phyloP scores from a whole-genome alignment of 2,329 filamentous ascomycete species.

The Trichoderma sp. region DNA sequence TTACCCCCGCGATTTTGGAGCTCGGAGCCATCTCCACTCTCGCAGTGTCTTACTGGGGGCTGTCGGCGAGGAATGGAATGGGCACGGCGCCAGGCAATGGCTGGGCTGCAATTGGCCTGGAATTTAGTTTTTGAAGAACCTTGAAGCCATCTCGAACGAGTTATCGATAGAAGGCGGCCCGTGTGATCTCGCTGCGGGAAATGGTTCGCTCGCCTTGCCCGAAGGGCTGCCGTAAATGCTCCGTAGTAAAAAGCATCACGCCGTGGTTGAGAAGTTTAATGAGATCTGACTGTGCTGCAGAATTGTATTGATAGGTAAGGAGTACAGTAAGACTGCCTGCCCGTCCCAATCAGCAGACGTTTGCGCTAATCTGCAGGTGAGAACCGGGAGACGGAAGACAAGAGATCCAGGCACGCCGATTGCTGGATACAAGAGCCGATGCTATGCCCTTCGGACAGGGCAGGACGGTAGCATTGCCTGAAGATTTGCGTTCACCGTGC shows the following conservation, averaged over 20 bases:
- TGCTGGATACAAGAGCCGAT: background rate
- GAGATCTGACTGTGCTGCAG: slow-evolving; percentile 10
- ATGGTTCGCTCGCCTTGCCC: background rate
- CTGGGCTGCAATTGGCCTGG: background rate
- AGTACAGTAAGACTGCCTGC: background rate
- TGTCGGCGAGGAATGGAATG: slow-evolving; percentile 11
- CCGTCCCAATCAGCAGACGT: background rate
- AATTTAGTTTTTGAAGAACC: background rate
- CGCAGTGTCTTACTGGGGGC: background rate
- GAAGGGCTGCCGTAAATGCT: background rate
- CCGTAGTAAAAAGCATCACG: background rate
- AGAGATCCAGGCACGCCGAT: slow-evolving; percentile 1
- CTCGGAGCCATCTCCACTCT: background rate
- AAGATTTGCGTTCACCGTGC: background rate
- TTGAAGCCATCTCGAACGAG: background rate
- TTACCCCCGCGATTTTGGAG: slow-evolving; percentile 8
- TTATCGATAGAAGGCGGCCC: background rate
- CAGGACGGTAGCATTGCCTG: background rate
- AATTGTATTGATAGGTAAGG: background rate
- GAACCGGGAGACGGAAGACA: background rate
- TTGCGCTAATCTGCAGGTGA: slow-evolving; percentile 4
- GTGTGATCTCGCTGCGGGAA: slow-evolving; percentile 2
- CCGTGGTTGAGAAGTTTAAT: background rate
- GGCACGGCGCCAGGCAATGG: background rate
- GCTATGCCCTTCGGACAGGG: background rate